Percentiles rank a stretch among this genome's conserved stretches.
Evolutionary conservation across 1,284 basidiomycete genomes (phyloP).

Genomic region (Ustilago vetiveriae): DNA sequence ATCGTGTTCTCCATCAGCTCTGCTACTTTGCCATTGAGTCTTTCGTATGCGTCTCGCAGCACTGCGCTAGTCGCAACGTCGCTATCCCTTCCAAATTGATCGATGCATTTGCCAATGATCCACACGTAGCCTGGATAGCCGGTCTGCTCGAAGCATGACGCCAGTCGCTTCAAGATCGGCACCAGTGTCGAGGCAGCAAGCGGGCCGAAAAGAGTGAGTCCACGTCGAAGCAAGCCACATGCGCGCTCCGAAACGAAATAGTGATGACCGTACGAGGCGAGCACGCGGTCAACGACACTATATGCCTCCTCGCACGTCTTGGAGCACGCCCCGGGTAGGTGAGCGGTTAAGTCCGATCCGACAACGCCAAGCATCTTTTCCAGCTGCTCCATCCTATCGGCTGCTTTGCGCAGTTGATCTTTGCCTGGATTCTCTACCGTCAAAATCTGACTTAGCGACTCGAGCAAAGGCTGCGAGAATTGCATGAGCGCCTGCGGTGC

Average conservation of each 20-base stretch:
- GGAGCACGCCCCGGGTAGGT: conserved; percentile 79
- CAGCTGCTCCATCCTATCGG: conserved; percentile 72
- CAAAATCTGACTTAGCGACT: conserved; percentile 68
- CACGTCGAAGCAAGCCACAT: conserved; percentile 86
- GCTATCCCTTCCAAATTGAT: conserved; percentile 48
- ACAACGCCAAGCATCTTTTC: conserved; percentile 56
- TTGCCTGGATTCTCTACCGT: conserved; percentile 68
- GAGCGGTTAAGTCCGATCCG: conserved; percentile 16
- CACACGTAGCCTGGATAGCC: conserved; percentile 90
- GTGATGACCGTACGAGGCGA: conserved; percentile 81
- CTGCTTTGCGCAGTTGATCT: conserved; percentile 74
- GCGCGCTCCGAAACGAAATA: conserved; percentile 84
- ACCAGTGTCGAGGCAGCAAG: conserved; percentile 77
- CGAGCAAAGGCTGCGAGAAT: conserved; percentile 75
- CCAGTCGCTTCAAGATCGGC: conserved; percentile 79
- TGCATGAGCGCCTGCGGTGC: conserved; percentile 82
- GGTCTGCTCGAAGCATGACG: conserved; percentile 79
- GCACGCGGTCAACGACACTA: conserved; percentile 81
- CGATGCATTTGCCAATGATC: conserved; percentile 83
- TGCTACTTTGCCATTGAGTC: conserved; percentile 51
- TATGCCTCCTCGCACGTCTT: conserved; percentile 84
- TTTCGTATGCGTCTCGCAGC: conserved; percentile 52
- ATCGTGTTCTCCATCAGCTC: conserved; percentile 44
- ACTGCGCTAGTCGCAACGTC: conserved; percentile 35
- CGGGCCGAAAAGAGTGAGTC: conserved; percentile 81